Evolutionary conservation across 2,329 filamentous ascomycete genomes (phyloP).

Genomic region (Fusarium equiseti): DNA sequence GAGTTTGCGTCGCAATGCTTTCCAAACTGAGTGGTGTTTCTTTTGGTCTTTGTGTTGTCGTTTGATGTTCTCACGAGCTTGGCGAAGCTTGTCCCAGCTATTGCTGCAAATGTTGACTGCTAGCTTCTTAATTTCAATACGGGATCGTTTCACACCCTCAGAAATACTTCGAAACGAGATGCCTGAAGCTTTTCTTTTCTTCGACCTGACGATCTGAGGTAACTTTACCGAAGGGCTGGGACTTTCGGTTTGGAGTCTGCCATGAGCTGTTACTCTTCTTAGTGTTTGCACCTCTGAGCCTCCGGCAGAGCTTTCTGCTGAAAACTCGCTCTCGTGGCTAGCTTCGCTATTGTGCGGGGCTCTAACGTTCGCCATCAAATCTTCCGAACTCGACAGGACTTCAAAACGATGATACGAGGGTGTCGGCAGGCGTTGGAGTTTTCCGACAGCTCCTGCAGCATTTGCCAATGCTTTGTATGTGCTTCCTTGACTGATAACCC

Average conservation of each 20-base stretch:
- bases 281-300: background rate
- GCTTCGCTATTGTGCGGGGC: conserved; percentile 24
- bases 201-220: conserved; percentile 20
- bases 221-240: conserved; percentile 21
- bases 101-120: conserved; percentile 47
- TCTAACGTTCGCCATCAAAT: conserved; percentile 25
- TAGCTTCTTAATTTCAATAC: conserved; percentile 44
- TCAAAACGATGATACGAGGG: conserved; percentile 45
- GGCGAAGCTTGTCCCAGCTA: conserved; percentile 45
- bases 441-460: conserved; percentile 41
- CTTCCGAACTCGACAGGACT: conserved; percentile 46
- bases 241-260: conserved; percentile 33
- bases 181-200: conserved; percentile 33
- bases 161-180: conserved; percentile 34
- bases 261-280: conserved; percentile 28
- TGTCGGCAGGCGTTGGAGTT: conserved; percentile 45
- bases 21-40: conserved; percentile 49
- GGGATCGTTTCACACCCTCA: conserved; percentile 42
- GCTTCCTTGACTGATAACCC: conserved; percentile 26
- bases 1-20: conserved; percentile 44
- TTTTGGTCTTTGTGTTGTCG: conserved; percentile 44
- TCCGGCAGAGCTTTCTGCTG: background rate
- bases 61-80: conserved; percentile 47
- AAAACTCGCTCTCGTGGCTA: background rate
- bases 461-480: conserved; percentile 43